These are phyloP conservation scores for Kockiozyma suomiensis DNA, from an alignment of 805 yeast species.

Conservation along the genomic window DNA sequence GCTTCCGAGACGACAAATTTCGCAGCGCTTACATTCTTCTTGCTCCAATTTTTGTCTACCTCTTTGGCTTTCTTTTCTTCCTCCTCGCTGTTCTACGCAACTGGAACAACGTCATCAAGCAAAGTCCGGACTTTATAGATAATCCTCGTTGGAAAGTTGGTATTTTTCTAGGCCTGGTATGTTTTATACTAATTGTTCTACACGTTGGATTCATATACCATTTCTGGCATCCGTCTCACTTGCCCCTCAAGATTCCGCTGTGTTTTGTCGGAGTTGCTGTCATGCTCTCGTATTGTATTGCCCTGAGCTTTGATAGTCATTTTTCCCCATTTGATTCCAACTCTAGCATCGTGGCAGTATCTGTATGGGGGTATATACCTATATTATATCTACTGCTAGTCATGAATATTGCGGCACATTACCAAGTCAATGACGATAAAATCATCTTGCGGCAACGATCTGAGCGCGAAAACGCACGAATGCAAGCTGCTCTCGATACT, in stretches of 20 bases:
- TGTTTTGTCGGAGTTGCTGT: slow-evolving; percentile 22
- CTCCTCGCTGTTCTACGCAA: slow-evolving; percentile 39
- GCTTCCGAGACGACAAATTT: slow-evolving; percentile 31
- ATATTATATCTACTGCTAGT: slow-evolving; percentile 32
- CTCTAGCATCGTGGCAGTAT: slow-evolving; percentile 34
- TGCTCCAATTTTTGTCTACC: slow-evolving; percentile 37
- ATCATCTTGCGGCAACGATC: slow-evolving; percentile 30
- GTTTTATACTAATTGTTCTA: slow-evolving; percentile 30
- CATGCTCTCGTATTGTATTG: slow-evolving; percentile 31
- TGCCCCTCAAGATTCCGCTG: slow-evolving; percentile 33
- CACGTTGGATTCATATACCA: slow-evolving; percentile 32
- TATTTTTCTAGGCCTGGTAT: slow-evolving; percentile 34
- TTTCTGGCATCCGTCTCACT: slow-evolving; percentile 32
- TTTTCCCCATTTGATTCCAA: slow-evolving; percentile 37
- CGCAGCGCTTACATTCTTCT: slow-evolving; percentile 35
- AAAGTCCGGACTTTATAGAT: slow-evolving; percentile 17
- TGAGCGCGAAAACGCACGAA: slow-evolving; percentile 26
- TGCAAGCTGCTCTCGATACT: slow-evolving; percentile 10
- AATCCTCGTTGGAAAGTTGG: slow-evolving; percentile 40
- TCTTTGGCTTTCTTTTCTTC: slow-evolving; percentile 35
- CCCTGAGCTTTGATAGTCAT: slow-evolving; percentile 21
- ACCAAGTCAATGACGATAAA: slow-evolving; percentile 37
- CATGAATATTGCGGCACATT: slow-evolving; percentile 36
- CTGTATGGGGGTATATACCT: slow-evolving; percentile 38
- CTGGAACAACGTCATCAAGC: slow-evolving; percentile 32